These are phyloP conservation scores for Neofusicoccum sp. DNA, from an alignment of 2,329 filamentous ascomycete species.

Conservation along the genomic window DNA sequence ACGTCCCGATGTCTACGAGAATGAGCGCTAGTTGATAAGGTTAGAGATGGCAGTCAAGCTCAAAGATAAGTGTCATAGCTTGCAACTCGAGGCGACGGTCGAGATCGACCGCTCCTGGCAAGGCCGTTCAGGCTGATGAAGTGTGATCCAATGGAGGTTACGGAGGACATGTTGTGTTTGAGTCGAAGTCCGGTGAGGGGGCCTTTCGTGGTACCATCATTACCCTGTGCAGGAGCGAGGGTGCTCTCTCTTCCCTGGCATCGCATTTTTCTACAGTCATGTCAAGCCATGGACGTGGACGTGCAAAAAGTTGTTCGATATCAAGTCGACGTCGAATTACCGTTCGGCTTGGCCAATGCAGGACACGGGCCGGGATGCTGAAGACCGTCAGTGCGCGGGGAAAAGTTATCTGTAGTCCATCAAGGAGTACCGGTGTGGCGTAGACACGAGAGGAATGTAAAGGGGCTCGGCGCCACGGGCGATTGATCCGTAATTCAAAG, in stretches of 20 bases:
- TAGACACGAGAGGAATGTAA: constrained; percentile 8
- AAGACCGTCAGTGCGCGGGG: neutral
- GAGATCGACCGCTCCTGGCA: neutral
- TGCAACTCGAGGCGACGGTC: neutral
- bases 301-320: neutral
- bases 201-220: neutral
- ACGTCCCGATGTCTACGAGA: constrained; percentile 3
- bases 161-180: neutral
- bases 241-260: neutral
- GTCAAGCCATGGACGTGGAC: neutral
- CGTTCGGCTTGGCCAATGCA: neutral
- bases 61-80: neutral
- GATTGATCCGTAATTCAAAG: neutral
- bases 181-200: neutral
- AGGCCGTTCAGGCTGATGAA: neutral
- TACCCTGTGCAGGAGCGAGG: neutral
- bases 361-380: constrained; percentile 1
- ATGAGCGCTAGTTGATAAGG: constrained; percentile 19
- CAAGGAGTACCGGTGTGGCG: constrained; percentile 1
- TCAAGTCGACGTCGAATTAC: neutral
- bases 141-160: neutral
- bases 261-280: neutral
- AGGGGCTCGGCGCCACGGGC: neutral
- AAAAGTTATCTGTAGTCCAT: neutral
- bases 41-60: neutral